phyloP scores from a whole-genome alignment of 2,329 filamentous ascomycete species.

The Cytospora piceicola region DNA sequence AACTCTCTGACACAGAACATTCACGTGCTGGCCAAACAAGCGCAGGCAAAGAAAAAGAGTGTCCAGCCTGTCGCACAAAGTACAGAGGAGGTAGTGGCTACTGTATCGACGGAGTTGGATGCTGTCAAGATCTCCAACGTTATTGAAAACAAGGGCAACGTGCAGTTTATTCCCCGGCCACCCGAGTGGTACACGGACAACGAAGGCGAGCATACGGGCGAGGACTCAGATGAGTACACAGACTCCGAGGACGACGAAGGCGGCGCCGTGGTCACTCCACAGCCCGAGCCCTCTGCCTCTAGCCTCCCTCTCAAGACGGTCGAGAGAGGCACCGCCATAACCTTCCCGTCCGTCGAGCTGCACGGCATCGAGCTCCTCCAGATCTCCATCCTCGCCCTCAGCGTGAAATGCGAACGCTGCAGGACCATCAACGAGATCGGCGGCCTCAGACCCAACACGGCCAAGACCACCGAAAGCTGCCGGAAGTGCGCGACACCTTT shows the following conservation, averaged over 20 bases:
- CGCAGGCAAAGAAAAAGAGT: conserved; percentile 36
- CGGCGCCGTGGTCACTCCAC: conserved; percentile 44
- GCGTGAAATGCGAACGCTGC: conserved; percentile 78
- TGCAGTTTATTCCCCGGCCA: conserved; percentile 74
- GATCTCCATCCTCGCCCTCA: conserved; percentile 67
- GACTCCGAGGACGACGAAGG: conserved; percentile 47
- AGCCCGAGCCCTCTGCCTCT: conserved; percentile 34
- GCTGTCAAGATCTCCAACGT: conserved; percentile 34
- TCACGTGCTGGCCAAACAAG: conserved; percentile 65
- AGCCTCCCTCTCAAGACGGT: conserved; percentile 43
- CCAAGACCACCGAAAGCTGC: conserved; percentile 57
- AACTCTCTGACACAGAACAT: conserved; percentile 77
- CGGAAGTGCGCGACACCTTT: conserved; percentile 62
- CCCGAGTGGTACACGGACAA: conserved; percentile 70
- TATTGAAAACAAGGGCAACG: conserved; percentile 61
- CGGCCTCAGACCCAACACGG: conserved; percentile 59
- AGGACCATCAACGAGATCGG: conserved; percentile 73
- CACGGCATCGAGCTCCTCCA: conserved; percentile 78
- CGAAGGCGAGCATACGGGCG: conserved; percentile 50
- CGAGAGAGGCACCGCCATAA: conserved; percentile 75
- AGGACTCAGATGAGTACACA: conserved; percentile 51
- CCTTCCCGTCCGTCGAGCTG: conserved; percentile 77
- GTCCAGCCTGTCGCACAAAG: conserved; percentile 29
- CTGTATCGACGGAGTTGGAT: conserved; percentile 34
- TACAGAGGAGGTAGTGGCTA: conserved; percentile 30